These are phyloP conservation scores for Colletotrichum sp. DNA, from an alignment of 2,329 filamentous ascomycete species.

Conservation along the genomic window DNA sequence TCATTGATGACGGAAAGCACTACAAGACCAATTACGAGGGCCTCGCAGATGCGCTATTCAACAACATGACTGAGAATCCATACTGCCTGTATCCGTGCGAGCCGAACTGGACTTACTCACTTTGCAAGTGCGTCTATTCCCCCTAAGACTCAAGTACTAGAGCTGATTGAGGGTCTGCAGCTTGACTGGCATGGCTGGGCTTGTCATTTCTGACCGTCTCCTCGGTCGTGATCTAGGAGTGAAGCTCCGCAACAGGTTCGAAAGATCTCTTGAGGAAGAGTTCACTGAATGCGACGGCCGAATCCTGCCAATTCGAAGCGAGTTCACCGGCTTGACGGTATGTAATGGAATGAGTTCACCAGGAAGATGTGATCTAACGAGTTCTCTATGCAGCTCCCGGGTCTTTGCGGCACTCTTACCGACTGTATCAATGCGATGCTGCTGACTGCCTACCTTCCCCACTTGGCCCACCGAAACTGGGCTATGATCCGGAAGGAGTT, in stretches of 20 bases:
- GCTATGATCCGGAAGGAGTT: not conserved
- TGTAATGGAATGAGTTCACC: accelerated
- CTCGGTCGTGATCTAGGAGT: not conserved
- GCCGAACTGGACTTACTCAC: not conserved
- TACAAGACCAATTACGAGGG: not conserved
- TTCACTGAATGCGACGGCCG: not conserved
- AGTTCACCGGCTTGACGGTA: not conserved
- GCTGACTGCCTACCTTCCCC: not conserved
- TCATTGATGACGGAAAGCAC: not conserved
- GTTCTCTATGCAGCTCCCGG: not conserved
- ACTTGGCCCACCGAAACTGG: not conserved
- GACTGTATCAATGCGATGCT: not conserved
- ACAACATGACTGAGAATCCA: not conserved
- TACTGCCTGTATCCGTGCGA: not conserved
- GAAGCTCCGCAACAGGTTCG: not conserved
- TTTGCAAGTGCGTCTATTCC: not conserved
- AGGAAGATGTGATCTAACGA: not conserved
- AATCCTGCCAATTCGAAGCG: not conserved
- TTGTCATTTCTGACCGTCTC: not conserved
- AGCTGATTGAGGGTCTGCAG: not conserved
- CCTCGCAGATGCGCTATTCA: not conserved
- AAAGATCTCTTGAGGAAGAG: not conserved
- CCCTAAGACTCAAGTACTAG: not conserved
- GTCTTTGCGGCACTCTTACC: not conserved
- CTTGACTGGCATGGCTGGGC: not conserved